phyloP scores from a whole-genome alignment of 495 filamentous ascomycete species.

The Barbatosphaeria neglecta region DNA sequence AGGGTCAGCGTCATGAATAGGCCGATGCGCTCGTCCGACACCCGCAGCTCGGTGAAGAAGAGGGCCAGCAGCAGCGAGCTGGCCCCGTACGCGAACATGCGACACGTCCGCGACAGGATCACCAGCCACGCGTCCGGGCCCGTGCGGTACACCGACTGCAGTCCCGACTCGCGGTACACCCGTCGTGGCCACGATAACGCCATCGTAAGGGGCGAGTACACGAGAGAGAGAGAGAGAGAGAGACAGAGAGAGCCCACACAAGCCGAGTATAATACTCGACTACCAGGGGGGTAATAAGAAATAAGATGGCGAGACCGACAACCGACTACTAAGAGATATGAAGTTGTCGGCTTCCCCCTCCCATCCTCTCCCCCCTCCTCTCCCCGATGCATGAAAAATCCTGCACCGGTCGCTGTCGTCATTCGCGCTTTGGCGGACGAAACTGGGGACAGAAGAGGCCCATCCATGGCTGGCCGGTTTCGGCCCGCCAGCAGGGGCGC shows the following conservation, averaged over 20 bases:
- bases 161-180: conserved; percentile 23
- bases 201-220: not conserved
- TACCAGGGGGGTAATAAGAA: too few relatives aligned
- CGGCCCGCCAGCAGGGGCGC: not conserved
- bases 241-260: too few relatives aligned
- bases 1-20: conserved; percentile 85
- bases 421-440: not conserved
- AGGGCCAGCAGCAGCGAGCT: conserved; percentile 28
- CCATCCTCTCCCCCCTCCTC: too few relatives aligned
- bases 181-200: not conserved
- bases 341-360: too few relatives aligned
- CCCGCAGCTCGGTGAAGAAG: conserved; percentile 46
- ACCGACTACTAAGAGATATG: not conserved
- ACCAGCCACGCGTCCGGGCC: conserved; percentile 58
- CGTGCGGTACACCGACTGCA: conserved; percentile 38
- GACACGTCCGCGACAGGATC: conserved; percentile 58
- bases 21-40: conserved; percentile 59
- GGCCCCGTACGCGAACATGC: conserved; percentile 33
- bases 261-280: too few relatives aligned
- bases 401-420: not conserved
- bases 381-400: not conserved
- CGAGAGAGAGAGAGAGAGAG: too few relatives aligned
- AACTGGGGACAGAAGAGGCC: not conserved
- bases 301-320: too few relatives aligned
- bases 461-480: not conserved